phyloP scores from a whole-genome alignment of 2,329 filamentous ascomycete species.

The Metarhizium album region DNA sequence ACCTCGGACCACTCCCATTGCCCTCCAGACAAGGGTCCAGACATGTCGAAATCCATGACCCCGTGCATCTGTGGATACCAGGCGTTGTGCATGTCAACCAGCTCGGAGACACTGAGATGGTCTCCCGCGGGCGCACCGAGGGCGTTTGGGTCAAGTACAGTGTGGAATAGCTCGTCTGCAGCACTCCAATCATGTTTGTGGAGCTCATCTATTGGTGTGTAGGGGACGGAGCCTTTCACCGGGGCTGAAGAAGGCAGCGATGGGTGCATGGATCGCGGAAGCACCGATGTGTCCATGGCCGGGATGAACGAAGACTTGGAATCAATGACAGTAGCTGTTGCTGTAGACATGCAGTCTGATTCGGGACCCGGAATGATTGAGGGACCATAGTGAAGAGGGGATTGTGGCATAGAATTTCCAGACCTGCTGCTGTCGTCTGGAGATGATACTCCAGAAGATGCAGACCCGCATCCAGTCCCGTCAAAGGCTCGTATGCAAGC shows the following conservation, averaged over 20 bases:
- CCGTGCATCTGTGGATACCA: constrained; percentile 20
- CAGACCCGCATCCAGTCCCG: constrained; percentile 8
- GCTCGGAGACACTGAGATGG: constrained; percentile 14
- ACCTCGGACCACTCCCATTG: constrained; percentile 20
- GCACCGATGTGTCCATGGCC: constrained; percentile 9
- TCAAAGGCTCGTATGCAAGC: constrained; percentile 14
- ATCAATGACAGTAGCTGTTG: constrained; percentile 8
- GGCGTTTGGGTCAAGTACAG: constrained; percentile 11
- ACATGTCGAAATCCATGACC: constrained; percentile 20
- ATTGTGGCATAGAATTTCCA: constrained; percentile 11
- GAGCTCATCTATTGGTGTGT: constrained; percentile 15
- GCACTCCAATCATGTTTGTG: constrained; percentile 16
- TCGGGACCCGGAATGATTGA: constrained; percentile 1
- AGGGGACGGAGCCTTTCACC: constrained; percentile 8
- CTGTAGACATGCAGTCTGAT: constrained; percentile 10
- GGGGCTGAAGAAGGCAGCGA: constrained; percentile 14
- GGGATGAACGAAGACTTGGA: constrained; percentile 8
- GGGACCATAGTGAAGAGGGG: constrained; percentile 10
- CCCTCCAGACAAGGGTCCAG: constrained; percentile 11
- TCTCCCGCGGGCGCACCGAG: constrained; percentile 10
- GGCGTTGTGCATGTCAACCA: constrained; percentile 14
- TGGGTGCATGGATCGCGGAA: constrained; percentile 3
- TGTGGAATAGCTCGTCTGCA: constrained; percentile 13
- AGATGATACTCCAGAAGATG: constrained; percentile 8
- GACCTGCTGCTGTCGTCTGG: constrained; percentile 6